A percentile compares a stretch with the other conserved stretches of the same genome.
Evolutionary conservation across 768 basidiomycete genomes (phyloP).

Genomic region (Russula sp.): DNA sequence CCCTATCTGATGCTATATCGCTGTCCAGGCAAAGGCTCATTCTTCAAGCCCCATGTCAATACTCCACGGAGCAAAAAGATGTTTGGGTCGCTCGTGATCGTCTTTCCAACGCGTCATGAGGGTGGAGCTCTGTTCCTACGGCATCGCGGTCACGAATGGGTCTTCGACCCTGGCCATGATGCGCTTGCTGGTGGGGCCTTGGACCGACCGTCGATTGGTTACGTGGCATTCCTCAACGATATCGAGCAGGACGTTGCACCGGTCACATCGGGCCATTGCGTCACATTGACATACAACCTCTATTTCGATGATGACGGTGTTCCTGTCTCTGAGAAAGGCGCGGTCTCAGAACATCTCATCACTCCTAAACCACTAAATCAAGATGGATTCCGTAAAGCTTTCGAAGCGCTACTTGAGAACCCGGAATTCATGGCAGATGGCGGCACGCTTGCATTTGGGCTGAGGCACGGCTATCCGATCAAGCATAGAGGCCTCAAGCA

Average conservation of each 20-base stretch:
- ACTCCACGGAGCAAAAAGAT: neutral
- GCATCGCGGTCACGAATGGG: constrained; percentile 24
- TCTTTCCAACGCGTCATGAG: constrained; percentile 38
- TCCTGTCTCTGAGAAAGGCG: neutral
- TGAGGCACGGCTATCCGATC: neutral
- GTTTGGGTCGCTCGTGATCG: constrained; percentile 4
- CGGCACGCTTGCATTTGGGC: neutral
- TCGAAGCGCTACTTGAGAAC: neutral
- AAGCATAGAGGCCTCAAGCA: neutral
- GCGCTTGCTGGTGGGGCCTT: neutral
- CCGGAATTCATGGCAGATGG: neutral
- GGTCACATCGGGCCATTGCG: constrained; percentile 37
- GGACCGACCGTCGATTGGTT: constrained; percentile 24
- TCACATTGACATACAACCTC: constrained; percentile 45
- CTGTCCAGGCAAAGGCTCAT: neutral
- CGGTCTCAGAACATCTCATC: neutral
- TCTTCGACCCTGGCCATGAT: too few species aligned
- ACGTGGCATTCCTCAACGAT: constrained; percentile 41
- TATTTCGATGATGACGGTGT: constrained; percentile 29
- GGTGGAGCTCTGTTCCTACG: constrained; percentile 46
- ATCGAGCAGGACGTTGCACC: too few species aligned
- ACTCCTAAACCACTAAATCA: neutral
- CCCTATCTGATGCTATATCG: neutral
- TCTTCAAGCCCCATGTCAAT: constrained; percentile 2
- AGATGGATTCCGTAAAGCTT: constrained; percentile 16